A percentile compares a stretch with the other conserved stretches of the same genome.
phyloP scores from a whole-genome alignment of 805 yeast species.

The Nakazawaea wickerhamii region DNA sequence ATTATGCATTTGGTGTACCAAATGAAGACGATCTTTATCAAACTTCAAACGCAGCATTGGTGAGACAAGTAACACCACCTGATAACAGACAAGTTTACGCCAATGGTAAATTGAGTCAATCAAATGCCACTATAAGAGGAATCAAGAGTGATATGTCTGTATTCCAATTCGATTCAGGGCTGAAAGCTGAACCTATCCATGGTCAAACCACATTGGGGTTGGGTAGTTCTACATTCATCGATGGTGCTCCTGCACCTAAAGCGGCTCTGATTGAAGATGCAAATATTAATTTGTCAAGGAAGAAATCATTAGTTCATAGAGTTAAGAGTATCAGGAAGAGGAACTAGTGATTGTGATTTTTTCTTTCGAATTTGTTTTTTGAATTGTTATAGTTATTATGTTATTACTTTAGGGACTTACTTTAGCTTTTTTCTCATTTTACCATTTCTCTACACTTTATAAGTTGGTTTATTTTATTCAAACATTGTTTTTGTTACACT shows the following conservation, averaged over 20 bases:
- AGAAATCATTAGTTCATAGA: conserved; percentile 77
- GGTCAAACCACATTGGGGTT: conserved; percentile 85
- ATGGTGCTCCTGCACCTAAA: conserved; percentile 88
- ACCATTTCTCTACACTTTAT: background rate
- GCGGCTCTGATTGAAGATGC: conserved; percentile 35
- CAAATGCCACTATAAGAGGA: conserved; percentile 25
- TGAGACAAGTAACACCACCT: background rate
- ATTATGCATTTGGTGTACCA: conserved; percentile 69
- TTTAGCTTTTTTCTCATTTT: background rate
- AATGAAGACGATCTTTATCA: conserved; percentile 16
- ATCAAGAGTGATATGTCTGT: conserved; percentile 49
- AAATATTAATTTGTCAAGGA: conserved; percentile 57
- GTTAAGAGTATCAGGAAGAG: conserved; percentile 27
- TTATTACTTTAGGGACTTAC: background rate
- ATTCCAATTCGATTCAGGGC: conserved; percentile 64
- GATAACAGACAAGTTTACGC: background rate
- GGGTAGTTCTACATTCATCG: conserved; percentile 87
- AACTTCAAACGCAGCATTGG: background rate
- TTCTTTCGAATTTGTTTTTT: background rate
- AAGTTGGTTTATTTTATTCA: too few species aligned
- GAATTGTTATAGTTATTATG: background rate
- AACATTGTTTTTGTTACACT: too few species aligned
- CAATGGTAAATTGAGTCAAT: conserved; percentile 10
- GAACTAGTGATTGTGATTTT: background rate
- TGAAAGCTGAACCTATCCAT: conserved; percentile 68